A percentile compares a stretch with the other conserved stretches of the same genome.
phyloP scores from a whole-genome alignment of 139 green algal genomes.

The Haematococcus lacustris region DNA sequence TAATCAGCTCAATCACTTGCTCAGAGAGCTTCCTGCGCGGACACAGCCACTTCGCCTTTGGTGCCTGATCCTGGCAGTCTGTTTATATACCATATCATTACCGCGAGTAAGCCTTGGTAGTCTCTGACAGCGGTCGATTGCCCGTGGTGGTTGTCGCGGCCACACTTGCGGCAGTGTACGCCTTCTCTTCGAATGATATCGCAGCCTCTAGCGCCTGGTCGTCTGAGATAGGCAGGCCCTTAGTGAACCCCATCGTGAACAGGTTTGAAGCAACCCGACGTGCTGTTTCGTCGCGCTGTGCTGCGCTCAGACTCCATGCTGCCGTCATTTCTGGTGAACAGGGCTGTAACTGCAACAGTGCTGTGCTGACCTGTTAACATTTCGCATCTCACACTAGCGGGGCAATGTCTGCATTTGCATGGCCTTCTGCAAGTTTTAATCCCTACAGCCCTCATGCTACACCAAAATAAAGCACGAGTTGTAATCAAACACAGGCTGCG shows the following conservation, averaged over 20 bases:
- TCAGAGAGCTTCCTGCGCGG: conserved; percentile 68
- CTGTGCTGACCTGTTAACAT: too few species aligned
- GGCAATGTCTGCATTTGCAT: too few species aligned
- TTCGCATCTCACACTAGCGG: too few species aligned
- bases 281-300: conserved; percentile 54
- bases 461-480: too few species aligned
- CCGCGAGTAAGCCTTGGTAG: conserved; percentile 36
- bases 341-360: not conserved
- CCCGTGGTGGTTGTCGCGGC: conserved; percentile 73
- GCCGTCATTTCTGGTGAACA: not conserved
- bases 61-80: too few species aligned
- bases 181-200: conserved; percentile 58
- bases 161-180: conserved; percentile 74
- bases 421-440: too few species aligned
- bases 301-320: conserved; percentile 48
- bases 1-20: conserved; percentile 56
- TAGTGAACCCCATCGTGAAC: conserved; percentile 51
- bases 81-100: too few species aligned
- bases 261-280: conserved; percentile 51
- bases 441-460: too few species aligned
- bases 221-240: conserved; percentile 28
- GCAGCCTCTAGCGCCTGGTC: conserved; percentile 38
- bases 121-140: conserved; percentile 41
- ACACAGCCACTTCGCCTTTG: too few species aligned
- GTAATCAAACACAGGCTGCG: too few species aligned